Evolutionary conservation across 257 asterid genomes (phyloP).

Genomic region (Ocimum tenuiflorum): DNA sequence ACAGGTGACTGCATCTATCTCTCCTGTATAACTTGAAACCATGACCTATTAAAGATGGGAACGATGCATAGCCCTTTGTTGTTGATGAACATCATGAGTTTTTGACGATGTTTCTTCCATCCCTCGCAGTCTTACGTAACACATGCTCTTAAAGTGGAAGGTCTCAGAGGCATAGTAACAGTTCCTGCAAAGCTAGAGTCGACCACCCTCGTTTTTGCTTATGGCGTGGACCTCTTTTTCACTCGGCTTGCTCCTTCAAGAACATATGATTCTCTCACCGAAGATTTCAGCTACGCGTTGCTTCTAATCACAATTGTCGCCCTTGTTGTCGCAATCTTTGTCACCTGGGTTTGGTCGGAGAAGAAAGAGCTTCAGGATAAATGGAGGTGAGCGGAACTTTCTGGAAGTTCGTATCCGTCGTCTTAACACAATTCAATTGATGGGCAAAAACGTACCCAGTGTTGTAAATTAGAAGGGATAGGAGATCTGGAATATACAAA

Average conservation of each 20-base stretch:
- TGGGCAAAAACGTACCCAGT: constrained; percentile 21
- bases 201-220: constrained; percentile 81
- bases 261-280: constrained; percentile 91
- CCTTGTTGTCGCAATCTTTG: constrained; percentile 67
- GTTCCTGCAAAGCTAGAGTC: constrained; percentile 91
- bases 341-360: constrained; percentile 91
- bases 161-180: constrained; percentile 73
- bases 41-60: no score
- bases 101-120: constrained; percentile 7
- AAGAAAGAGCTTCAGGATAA: constrained; percentile 92
- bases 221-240: constrained; percentile 88
- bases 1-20: constrained; percentile 47
- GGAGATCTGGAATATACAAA: constrained; percentile 6
- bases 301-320: constrained; percentile 81
- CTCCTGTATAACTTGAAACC: constrained; percentile 3
- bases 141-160: constrained; percentile 86
- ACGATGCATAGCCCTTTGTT: no score
- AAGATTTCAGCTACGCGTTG: constrained; percentile 90
- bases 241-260: constrained; percentile 89
- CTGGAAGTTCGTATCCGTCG: background rate
- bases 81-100: background rate
- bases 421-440: constrained; percentile 9
- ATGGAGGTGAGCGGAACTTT: constrained; percentile 64
- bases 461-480: constrained; percentile 29
- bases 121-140: constrained; percentile 74